A percentile compares a stretch with the other conserved stretches of the same genome.
Conservation (phyloP, 257 asterid species). For the Parsonsia alboflavescens region DNA sequence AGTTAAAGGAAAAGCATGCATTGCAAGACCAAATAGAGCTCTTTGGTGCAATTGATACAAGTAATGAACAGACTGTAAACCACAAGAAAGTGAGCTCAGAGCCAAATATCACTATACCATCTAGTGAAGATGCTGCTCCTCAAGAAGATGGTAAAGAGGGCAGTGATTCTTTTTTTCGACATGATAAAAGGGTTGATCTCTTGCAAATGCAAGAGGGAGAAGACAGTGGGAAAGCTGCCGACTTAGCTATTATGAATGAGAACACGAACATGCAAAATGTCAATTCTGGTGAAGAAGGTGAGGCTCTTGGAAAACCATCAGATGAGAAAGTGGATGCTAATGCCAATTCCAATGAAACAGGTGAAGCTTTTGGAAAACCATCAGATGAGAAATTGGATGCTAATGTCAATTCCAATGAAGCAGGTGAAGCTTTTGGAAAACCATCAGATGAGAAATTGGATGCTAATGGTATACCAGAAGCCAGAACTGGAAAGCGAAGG, state of each 20-base stretch:
- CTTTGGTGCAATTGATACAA: conserved; percentile 12
- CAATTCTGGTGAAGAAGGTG: conserved; percentile 8
- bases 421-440: conserved; percentile 11
- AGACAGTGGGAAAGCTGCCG: conserved; percentile 10
- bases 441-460: conserved; percentile 7
- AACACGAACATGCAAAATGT: neutral
- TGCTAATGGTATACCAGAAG: conserved; percentile 6
- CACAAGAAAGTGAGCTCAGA: conserved; percentile 13
- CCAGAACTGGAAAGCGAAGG: neutral
- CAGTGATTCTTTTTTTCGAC: conserved; percentile 13
- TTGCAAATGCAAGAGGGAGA: conserved; percentile 10
- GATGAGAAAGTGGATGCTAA: conserved; percentile 6
- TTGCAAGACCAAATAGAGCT: conserved; percentile 31
- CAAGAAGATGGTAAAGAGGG: conserved; percentile 7
- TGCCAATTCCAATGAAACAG: neutral
- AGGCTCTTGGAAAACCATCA: conserved; percentile 5
- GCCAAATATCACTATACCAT: conserved; percentile 12
- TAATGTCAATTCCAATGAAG: neutral
- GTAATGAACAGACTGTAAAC: conserved; percentile 12
- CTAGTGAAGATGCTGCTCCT: conserved; percentile 18
- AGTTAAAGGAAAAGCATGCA: conserved; percentile 25
- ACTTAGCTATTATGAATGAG: conserved; percentile 2
- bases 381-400: conserved; percentile 5
- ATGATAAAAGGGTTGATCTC: conserved; percentile 9
- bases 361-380: conserved; percentile 8